Percentiles rank a stretch among this genome's conserved stretches.
phyloP scores from a whole-genome alignment of 768 basidiomycete genomes.

The Agrocybe pediades region DNA sequence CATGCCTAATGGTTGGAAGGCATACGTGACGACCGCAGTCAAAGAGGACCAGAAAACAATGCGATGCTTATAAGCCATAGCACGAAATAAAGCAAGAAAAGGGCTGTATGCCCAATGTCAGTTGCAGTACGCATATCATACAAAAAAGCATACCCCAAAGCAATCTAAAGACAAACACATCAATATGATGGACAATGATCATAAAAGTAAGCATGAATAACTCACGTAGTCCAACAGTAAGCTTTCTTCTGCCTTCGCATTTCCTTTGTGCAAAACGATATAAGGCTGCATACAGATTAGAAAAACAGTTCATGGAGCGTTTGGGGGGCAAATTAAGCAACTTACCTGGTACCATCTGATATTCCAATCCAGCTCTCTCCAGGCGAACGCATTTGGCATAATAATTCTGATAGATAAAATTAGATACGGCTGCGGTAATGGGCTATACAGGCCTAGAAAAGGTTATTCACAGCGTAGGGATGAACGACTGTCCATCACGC shows the following conservation, averaged over 20 bases:
- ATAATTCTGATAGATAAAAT: conserved; percentile 36
- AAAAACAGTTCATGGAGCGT: neutral
- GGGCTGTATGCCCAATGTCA: conserved; percentile 36
- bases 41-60: conserved; percentile 55
- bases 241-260: conserved; percentile 55
- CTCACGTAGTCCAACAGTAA: conserved; percentile 70
- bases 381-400: conserved; percentile 49
- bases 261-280: conserved; percentile 53
- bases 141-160: conserved; percentile 36
- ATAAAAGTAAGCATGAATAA: neutral
- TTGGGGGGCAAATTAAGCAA: neutral
- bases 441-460: neutral
- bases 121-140: neutral
- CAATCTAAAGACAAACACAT: conserved; percentile 38
- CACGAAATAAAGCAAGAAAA: conserved; percentile 40
- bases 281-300: conserved; percentile 49
- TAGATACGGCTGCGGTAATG: neutral
- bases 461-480: conserved; percentile 49
- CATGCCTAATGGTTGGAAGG: conserved; percentile 61
- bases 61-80: conserved; percentile 53
- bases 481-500: conserved; percentile 47
- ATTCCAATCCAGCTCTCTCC: conserved; percentile 55
- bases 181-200: neutral
- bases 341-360: conserved; percentile 61
- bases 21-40: conserved; percentile 43